Conservation (phyloP, 2,329 filamentous ascomycete species). For the Penicillium sp. region DNA sequence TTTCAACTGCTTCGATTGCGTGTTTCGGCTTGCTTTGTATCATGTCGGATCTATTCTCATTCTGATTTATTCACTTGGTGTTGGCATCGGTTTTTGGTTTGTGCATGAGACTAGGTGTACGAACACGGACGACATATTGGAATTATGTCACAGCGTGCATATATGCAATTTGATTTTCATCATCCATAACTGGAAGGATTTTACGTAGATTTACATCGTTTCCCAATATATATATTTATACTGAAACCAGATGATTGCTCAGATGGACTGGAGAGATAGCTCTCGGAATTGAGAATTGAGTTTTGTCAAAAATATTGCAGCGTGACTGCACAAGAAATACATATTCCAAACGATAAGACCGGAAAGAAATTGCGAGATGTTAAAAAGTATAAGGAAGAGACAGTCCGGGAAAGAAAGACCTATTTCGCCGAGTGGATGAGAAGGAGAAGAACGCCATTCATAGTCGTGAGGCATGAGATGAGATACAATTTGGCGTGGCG, state of each 20-base stretch:
- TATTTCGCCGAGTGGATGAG: conserved; percentile 13
- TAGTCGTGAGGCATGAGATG: conserved; percentile 27
- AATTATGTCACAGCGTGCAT: background rate
- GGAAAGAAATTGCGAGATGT: conserved; percentile 9
- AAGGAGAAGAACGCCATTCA: conserved; percentile 20
- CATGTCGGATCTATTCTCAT: background rate
- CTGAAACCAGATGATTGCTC: background rate
- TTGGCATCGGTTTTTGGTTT: conserved; percentile 2
- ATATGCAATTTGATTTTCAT: too few relatives aligned
- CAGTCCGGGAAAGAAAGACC: conserved; percentile 7
- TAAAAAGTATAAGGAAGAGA: conserved; percentile 7
- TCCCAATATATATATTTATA: background rate
- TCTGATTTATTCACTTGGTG: background rate
- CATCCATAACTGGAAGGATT: background rate
- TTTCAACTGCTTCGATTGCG: background rate
- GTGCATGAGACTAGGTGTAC: conserved; percentile 4
- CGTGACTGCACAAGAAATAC: background rate
- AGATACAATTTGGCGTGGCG: conserved; percentile 16
- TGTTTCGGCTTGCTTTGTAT: conserved; percentile 5
- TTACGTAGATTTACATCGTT: background rate
- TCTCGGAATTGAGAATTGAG: background rate
- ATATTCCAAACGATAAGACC: conserved; percentile 11
- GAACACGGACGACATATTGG: background rate
- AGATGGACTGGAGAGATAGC: background rate
- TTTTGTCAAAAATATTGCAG: background rate